These are phyloP conservation scores for Entomortierella chlamydospora DNA, from an alignment of 192 early-diverging fungal species.

Conservation along the genomic window DNA sequence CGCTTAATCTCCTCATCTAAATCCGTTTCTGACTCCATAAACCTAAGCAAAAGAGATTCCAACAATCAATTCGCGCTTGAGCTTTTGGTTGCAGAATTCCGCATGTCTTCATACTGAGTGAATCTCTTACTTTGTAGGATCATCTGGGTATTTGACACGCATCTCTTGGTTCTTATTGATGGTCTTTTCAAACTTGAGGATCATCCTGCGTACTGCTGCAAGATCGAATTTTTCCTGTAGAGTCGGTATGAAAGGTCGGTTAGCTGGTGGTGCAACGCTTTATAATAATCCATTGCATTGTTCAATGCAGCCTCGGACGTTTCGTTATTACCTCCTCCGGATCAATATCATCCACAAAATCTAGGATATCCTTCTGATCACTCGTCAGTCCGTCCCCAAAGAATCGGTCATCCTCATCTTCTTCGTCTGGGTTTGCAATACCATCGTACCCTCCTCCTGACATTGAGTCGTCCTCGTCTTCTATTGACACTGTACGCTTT, in stretches of 20 bases:
- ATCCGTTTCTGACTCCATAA: constrained; percentile 96
- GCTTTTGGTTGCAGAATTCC: not conserved
- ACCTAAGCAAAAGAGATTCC: constrained; percentile 47
- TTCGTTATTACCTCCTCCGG: constrained; percentile 63
- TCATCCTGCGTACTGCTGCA: constrained; percentile 74
- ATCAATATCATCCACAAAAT: constrained; percentile 88
- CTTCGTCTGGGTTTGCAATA: constrained; percentile 61
- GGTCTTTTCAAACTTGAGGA: constrained; percentile 86
- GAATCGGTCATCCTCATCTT: constrained; percentile 84
- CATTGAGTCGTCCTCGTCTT: constrained; percentile 24
- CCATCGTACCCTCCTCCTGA: constrained; percentile 11
- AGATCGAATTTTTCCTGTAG: constrained; percentile 72
- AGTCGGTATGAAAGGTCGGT: not conserved
- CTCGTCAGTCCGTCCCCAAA: constrained; percentile 86
- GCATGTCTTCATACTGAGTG: not conserved
- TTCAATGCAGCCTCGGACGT: not conserved
- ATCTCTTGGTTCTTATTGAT: constrained; percentile 90
- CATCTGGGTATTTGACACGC: constrained; percentile 81
- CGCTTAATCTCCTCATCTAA: constrained; percentile 90
- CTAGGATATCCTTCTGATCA: constrained; percentile 80
- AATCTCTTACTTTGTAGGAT: constrained; percentile 64
- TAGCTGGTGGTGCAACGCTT: not conserved
- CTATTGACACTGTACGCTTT: constrained; percentile 31
- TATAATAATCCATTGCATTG: too few relatives aligned
- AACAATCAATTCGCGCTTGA: not conserved